These are phyloP conservation scores for Hydnomerulius pinastri DNA, from an alignment of 768 basidiomycete genomes.

Conservation along the genomic window DNA sequence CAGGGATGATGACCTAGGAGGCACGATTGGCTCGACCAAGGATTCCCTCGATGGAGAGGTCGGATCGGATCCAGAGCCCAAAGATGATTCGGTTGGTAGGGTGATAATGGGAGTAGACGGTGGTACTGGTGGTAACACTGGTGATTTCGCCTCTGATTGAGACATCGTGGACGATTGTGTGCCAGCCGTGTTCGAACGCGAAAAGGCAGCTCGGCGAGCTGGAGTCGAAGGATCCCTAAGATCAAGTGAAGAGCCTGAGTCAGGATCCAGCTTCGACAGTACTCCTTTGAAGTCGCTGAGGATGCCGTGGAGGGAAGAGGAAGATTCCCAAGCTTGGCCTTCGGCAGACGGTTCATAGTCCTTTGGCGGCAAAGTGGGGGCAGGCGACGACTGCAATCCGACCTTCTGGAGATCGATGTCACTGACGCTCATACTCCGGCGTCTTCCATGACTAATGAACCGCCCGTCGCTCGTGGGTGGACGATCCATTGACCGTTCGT, in stretches of 20 bases:
- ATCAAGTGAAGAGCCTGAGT: conserved; percentile 52
- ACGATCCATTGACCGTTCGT: conserved; percentile 30
- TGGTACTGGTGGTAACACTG: conserved; percentile 15
- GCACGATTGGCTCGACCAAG: conserved; percentile 42
- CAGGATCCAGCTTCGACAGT: conserved; percentile 65
- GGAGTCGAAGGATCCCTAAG: conserved; percentile 68
- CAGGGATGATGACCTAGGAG: conserved; percentile 34
- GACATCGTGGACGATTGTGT: conserved; percentile 25
- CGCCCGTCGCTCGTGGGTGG: conserved; percentile 26
- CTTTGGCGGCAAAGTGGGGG: conserved; percentile 39
- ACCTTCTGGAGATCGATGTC: conserved; percentile 58
- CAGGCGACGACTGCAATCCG: conserved; percentile 36
- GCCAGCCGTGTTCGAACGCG: conserved; percentile 39
- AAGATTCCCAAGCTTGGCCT: conserved; percentile 41
- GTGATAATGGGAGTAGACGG: conserved; percentile 25
- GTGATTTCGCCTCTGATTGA: conserved; percentile 21
- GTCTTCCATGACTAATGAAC: conserved; percentile 42
- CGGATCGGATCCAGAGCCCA: conserved; percentile 23
- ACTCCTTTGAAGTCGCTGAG: conserved; percentile 75
- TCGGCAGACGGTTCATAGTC: conserved; percentile 24
- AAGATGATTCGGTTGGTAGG: conserved; percentile 23
- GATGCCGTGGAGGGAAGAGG: conserved; percentile 56
- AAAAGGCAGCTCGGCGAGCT: conserved; percentile 41
- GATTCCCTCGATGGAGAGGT: conserved; percentile 50
- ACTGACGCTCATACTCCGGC: conserved; percentile 75